phyloP scores from a whole-genome alignment of 176 grass and related monocot genomes.

The Oryza brachyantha region DNA sequence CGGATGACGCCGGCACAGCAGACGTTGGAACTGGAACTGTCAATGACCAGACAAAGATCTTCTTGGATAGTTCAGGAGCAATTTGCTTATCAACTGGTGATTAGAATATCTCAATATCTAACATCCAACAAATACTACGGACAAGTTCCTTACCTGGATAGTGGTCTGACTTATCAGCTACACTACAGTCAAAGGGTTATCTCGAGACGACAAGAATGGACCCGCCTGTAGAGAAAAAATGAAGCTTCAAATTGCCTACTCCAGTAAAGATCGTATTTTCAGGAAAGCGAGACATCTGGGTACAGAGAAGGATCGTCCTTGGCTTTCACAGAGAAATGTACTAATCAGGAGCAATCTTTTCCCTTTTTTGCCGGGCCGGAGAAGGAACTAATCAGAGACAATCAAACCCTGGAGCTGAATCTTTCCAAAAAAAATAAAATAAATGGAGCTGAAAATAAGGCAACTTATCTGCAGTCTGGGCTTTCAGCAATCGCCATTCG shows the following conservation, averaged over 20 bases:
- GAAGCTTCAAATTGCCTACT: not conserved
- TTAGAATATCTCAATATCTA: conserved; percentile 22
- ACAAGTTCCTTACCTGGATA: conserved; percentile 14
- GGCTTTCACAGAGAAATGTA: not conserved
- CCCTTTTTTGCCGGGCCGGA: too few relatives aligned
- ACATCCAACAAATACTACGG: conserved; percentile 16
- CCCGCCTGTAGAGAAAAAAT: not conserved
- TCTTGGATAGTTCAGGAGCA: not conserved
- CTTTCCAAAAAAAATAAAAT: too few relatives aligned
- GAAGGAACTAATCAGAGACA: not conserved
- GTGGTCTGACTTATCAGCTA: not conserved
- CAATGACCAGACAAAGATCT: not conserved
- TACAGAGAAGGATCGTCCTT: not conserved
- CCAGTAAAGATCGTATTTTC: not conserved
- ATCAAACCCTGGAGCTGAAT: not conserved
- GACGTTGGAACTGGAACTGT: not conserved
- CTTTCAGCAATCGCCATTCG: not conserved
- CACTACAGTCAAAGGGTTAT: not conserved
- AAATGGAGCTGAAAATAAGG: not conserved
- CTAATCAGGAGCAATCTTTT: not conserved
- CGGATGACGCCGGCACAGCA: not conserved
- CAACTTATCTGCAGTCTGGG: not conserved
- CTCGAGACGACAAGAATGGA: not conserved
- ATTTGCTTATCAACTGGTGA: not conserved
- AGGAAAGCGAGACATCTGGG: not conserved